Base-by-base conservation (phyloP, 163 green algal genomes). In the Scenedesmus sp. region DNA sequence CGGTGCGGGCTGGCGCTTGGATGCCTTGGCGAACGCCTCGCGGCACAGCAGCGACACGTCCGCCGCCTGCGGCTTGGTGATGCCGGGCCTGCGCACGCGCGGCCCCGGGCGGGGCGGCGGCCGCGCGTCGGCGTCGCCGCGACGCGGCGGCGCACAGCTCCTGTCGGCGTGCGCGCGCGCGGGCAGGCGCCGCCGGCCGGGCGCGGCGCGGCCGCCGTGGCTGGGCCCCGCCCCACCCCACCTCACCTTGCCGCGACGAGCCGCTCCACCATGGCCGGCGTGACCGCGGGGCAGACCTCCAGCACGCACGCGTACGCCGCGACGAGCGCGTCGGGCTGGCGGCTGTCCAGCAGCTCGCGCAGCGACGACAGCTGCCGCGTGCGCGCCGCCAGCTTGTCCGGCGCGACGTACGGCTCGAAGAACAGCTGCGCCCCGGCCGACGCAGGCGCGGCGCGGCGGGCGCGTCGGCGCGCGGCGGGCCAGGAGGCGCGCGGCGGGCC, bases 1-100 rank as follows among this genome's bases (percentile, higher is more conserved):
- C 45, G 66, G 28, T 63, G 48, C 3, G 57, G n/a, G n/a, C n/a
- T n/a, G n/a, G n/a, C n/a, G n/a, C n/a, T n/a, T n/a, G n/a, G n/a
- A n/a, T n/a, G n/a, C 58, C 20, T 53, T 79, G 71, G n/a, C 45
- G 71, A 71, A 70, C 71, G 62, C 26, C 57, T 79, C 71, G n/a
- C 33, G 36, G 50, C 71, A 79, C 29, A 60, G 57, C 24, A 62
- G 20, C 2, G 42, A 17, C n/a, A 79, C 20, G 7, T 79, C 71
- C 0, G n/a, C 28, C 15, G 66, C 14, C 57, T 70, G 54, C 2
- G 36, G 44, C 47, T 70, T 79, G 26, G 26, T 70, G 15, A 79
- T 26, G 4, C 58, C 71, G 3, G 71, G 28, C 71, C 71, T 79
- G 71, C 28, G 48, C 17, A n/a, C n/a, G 17, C 60, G 48, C 33